These are phyloP conservation scores for Coemansia sp. DNA, from an alignment of 192 early-diverging fungal species.

Conservation along the genomic window DNA sequence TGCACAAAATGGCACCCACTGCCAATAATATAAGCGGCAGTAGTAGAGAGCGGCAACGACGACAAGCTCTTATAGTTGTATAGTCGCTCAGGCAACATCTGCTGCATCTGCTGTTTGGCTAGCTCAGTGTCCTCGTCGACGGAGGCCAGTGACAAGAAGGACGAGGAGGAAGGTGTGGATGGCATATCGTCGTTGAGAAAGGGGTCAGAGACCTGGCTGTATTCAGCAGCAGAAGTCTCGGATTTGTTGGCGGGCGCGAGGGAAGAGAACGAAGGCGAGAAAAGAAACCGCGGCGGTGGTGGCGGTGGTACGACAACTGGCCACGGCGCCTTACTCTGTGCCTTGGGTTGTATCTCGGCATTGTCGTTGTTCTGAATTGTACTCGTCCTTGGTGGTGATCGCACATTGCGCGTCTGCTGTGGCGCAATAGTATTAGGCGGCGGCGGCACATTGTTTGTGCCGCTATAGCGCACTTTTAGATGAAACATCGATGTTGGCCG, in stretches of 20 bases:
- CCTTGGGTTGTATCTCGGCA: neutral
- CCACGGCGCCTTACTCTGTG: neutral
- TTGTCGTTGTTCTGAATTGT: neutral
- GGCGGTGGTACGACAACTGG: neutral
- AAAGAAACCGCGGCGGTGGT: conserved; percentile 21
- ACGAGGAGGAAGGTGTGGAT: neutral
- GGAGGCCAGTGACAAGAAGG: conserved; percentile 5
- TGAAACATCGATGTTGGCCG: conserved; percentile 51
- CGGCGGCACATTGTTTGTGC: neutral
- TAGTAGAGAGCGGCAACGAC: conserved; percentile 4
- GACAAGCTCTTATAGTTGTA: conserved; percentile 5
- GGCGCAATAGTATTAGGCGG: conserved; percentile 9
- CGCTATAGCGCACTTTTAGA: conserved; percentile 34
- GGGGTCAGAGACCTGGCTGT: neutral
- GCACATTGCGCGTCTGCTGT: conserved; percentile 1
- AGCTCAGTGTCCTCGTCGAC: neutral
- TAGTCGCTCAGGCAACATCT: neutral
- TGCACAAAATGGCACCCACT: conserved; percentile 40
- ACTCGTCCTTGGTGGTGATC: neutral
- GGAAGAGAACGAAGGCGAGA: conserved; percentile 46
- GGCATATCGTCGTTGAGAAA: neutral
- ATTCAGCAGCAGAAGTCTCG: conserved; percentile 2
- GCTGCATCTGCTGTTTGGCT: neutral
- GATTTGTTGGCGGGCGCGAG: conserved; percentile 14
- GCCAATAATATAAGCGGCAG: conserved; percentile 7